Conservation (phyloP, 176 grass and related monocot genomes). For the Carex scoparia region DNA sequence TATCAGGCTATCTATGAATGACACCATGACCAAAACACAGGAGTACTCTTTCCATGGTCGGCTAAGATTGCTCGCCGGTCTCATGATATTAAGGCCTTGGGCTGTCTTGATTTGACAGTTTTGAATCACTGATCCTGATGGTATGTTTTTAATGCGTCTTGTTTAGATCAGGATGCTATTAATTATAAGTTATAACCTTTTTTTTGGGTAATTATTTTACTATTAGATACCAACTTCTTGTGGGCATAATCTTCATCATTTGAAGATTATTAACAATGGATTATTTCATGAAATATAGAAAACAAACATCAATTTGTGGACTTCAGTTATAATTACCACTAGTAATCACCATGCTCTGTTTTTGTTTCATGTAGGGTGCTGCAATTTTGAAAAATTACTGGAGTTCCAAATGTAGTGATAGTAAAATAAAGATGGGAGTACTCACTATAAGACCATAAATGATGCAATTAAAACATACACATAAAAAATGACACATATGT, state of each 20-base stretch:
- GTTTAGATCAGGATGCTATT: not conserved
- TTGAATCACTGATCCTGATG: conserved; percentile 63
- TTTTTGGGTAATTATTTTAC: not conserved
- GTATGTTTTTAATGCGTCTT: conserved; percentile 44
- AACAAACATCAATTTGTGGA: not conserved
- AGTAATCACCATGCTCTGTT: not conserved
- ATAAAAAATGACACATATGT: conserved; percentile 45
- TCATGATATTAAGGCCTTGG: not conserved
- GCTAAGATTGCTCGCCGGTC: too few species aligned
- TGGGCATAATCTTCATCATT: not conserved
- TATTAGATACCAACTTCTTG: not conserved
- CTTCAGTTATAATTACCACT: not conserved
- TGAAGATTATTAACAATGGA: too few species aligned
- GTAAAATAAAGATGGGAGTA: conserved; percentile 63
- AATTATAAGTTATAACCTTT: not conserved
- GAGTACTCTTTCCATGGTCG: too few species aligned
- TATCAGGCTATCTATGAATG: too few species aligned
- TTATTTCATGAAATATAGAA: not conserved
- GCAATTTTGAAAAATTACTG: not conserved
- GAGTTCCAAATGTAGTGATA: conserved; percentile 57
- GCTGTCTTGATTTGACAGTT: conserved; percentile 52
- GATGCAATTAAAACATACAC: conserved; percentile 52
- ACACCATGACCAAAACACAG: too few species aligned
- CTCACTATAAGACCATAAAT: conserved; percentile 59
- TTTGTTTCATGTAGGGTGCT: not conserved